Evolutionary conservation across 768 basidiomycete species (phyloP), one percentile per base, ranked within the genome.

Genomic region (Mycena galericulata): DNA sequence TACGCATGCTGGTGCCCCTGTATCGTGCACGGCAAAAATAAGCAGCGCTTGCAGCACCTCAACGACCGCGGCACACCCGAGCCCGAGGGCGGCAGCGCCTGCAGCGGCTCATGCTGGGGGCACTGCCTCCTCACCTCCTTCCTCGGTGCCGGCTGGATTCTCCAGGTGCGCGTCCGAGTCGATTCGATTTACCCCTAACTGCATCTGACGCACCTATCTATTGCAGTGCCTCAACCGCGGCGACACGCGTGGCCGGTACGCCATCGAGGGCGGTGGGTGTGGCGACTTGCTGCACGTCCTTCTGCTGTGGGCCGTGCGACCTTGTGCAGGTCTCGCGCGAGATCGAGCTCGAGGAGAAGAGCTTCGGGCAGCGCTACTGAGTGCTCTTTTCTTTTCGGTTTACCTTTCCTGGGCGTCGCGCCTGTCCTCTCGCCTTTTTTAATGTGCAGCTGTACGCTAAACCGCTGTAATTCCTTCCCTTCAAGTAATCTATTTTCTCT

Each of bases 251-350:
- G 29, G 55, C 15, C 82, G 87, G 36, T 86, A 87, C 74, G 76
- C 76, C 55, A 86, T 89, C 73, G 78, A 79, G 26, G 88, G 87
- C 20, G 77, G 78, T n/a, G 70, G 75, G 14, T 76, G 77, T 57
- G 77, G 78, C 3, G 87, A 87, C 65, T n/a, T 87, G 83, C 68
- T 74, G 74, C 43, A 62, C 79, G 5, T 74, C 82, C 0, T 80
- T 75, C 26, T 87, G 78, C 70, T 88, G 87, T 72, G 69, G 72
- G 0, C 81, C 86, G 20, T 89, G 88, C 73, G 80, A 79, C 14
- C 82, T 88, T 49, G 79, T 79, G 0, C 87, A 88, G 72, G 86
- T 85, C 66, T 77, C 77, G 32, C 78, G 80, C 32, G 86, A 88
- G 67, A 67, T 88, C 14, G 81, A 82, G 72, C 74, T 84, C 60